Base-by-base conservation (phyloP, 306 rosid genomes). In the Biancaea sappan region DNA sequence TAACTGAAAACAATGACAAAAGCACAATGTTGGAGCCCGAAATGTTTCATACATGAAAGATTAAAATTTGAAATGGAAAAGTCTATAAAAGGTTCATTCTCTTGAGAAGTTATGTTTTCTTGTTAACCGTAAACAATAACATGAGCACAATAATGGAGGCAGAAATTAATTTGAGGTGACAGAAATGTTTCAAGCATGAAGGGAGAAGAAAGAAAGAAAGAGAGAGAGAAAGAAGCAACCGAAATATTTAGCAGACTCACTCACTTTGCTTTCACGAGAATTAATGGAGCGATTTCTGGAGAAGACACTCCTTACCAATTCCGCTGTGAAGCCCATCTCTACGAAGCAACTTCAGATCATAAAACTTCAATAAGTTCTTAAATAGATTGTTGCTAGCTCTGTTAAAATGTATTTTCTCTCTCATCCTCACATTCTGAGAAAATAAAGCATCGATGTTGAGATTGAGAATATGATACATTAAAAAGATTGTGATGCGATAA, bases 241-340 rank as follows among this genome's bases (percentile, higher is more conserved):
- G 37, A 3, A 34, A 34, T 34, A 48, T n/a, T 19, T 32, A 12
- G 60, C 10, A 73, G 31, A 52, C 60, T 31, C 5, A 90, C 92
- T 87, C 70, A 89, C 98, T 78, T 79, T 87, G 83, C 37, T 89
- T 66, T 92, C 89, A 67, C 74, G 84, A 35, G 85, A 70, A 28
- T 77, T 73, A 43, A 52, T 29, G 48, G 89, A 81, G 14, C 90
- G 79, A 66, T 78, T 91, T 78, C 80, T 87, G 52, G 88, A 84
- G 89, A 93, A 89, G 77, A 93, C 98, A 81, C 78, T 89, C 81
- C 84, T 86, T 37, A 87, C 97, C 79, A 93, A 77, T 66, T 82
- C 98, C 15, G 90, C 86, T 22, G 81, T 86, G 86, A 93, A 84
- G n/a, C 98, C 98, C 98, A 93, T 93, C 50, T 66, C 52, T 50